Base-by-base conservation (phyloP, 139 green algal species). In the Ettlia oleoabundans region DNA sequence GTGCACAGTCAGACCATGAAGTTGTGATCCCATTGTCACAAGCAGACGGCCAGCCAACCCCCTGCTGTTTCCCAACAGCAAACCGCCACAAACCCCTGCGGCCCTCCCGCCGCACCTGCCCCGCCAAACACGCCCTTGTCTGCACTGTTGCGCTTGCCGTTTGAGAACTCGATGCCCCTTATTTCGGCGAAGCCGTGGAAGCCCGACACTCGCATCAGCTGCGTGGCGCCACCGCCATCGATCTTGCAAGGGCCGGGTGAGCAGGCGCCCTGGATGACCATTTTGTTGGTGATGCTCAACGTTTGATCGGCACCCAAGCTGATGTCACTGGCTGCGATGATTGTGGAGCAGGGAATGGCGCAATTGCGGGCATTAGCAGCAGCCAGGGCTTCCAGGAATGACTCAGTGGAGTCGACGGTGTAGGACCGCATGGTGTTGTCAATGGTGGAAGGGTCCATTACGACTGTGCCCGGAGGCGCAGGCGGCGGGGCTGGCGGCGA, bases 281-380 rank as follows among this genome's bases (percentile, higher is more conserved):
- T 33, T 2, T 35, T 26, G 43, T 28, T 26, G 28, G 40, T 75
- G 40, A 81, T 28, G 26, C 24, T 30, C 64, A 83, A 51, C n/a
- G 78, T 71, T n/a, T 81, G 24, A 58, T 6, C 28, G 3, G 9
- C 24, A 5, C 38, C 75, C 28, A 77, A 15, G n/a, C n/a, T 18
- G 47, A 40, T 32, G 77, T 77, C 47, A 77, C 51, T 33, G 47
- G 42, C 10, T 55, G n/a, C 13, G 77, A 28, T 77, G 78, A 83
- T 77, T 65, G 65, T 69, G 51, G 66, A 38, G 66, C 78, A 83
- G 65, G 66, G 47, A 47, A n/a, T 7, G 33, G 51, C 67, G 78
- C 78, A 83, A 37, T 70, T 70, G 78, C 78, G 78, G 35, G 42
- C 37, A 15, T 68, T 71, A 33, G 78, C 47, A 33, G 51, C 51